Evolutionary conservation across 2,329 filamentous ascomycete genomes (phyloP), one percentile per base, ranked within the genome.

Genomic region (Sarocladium oryzae): DNA sequence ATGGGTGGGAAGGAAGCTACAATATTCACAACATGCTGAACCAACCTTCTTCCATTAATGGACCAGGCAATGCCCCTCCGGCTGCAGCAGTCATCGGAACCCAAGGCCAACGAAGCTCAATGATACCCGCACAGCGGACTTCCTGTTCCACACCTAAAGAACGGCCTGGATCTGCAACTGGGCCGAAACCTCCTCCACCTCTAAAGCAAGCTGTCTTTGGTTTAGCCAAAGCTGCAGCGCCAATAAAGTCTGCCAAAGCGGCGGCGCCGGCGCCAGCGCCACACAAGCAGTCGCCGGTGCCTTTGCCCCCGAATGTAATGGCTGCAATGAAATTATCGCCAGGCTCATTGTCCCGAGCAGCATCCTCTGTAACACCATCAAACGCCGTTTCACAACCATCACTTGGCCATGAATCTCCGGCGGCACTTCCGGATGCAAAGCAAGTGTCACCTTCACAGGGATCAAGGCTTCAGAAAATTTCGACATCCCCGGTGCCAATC

Each of bases 1-100:
- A 84, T 54, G 79, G 78, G 4, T 82, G 82, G 52, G 77, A 82
- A 61, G 77, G 76, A 18, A 75, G 75, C 45, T 54, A 75, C 16
- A 67, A 69, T 46, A 70, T 71, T 16, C 72, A 77, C 52, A 54
- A 77, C 40, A 69, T 74, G 63, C 56, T 61, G 11, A 64, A 61
- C 46, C 60, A 61, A 26, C 11, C 8, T 18, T 20, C 10, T 15
- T 37, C 35, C 7, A 37, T 16, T 37, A 7, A 11, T 8, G 13
- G 37, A 23, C 37, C 10, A 23, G 41, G n/a, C 4, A 10, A 11
- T 16, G 8, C 23, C 7, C 28, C 13, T 7, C 7, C 28, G 13
- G 28, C 13, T 7, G 20, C 18, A 32, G 5, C 43, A 5, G 4
- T 20, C 10, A 33, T 9, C 15, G 30, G 26, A 21, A 35, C 3